Conservation (phyloP, 148 eudicot genomes). For the Fagopyrum tataricum region DNA sequence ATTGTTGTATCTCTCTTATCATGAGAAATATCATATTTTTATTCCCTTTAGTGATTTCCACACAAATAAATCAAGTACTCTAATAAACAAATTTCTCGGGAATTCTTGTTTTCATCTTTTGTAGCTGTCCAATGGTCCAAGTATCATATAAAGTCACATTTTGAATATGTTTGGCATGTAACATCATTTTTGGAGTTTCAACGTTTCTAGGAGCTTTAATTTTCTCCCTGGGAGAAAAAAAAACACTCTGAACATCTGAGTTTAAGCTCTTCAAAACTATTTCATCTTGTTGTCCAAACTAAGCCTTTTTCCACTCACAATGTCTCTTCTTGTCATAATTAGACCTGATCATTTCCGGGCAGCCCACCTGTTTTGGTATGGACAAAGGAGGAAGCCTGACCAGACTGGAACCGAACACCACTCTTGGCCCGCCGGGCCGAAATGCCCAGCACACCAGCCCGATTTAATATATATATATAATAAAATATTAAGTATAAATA, state of each 20-base stretch:
- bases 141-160: neutral
- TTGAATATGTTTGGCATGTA: neutral
- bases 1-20: neutral
- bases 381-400: too few relatives aligned
- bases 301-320: neutral
- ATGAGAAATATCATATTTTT: neutral
- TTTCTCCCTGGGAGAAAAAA: neutral
- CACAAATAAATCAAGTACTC: conserved; percentile 2
- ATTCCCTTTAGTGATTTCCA: neutral
- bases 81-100: neutral
- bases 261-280: neutral
- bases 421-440: too few relatives aligned
- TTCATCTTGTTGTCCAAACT: neutral
- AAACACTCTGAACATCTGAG: neutral
- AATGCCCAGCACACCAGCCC: too few relatives aligned
- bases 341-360: too few relatives aligned
- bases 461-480: too few relatives aligned
- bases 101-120: neutral
- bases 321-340: neutral
- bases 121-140: neutral
- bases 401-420: too few relatives aligned
- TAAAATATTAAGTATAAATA: too few relatives aligned
- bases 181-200: neutral
- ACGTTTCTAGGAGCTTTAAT: neutral
- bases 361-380: too few relatives aligned